Conservation (phyloP, 2,329 filamentous ascomycete genomes). For the Albifimbria verrucaria region DNA sequence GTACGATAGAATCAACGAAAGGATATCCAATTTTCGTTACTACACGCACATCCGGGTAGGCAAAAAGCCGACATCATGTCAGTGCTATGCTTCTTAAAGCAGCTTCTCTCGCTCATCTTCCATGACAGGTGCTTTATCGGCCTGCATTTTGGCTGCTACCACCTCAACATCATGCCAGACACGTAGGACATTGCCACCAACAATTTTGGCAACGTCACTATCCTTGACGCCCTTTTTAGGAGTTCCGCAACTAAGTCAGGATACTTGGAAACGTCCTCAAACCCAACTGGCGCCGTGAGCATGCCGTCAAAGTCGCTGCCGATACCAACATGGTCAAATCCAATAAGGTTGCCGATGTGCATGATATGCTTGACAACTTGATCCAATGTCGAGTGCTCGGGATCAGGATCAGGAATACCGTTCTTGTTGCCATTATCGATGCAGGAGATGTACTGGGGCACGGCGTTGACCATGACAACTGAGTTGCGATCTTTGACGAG, state of each 20-base stretch:
- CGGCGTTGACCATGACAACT: constrained; percentile 89
- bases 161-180: constrained; percentile 80
- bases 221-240: constrained; percentile 72
- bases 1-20: neutral
- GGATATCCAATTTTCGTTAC: constrained; percentile 2
- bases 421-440: constrained; percentile 52
- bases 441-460: constrained; percentile 79
- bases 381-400: constrained; percentile 66
- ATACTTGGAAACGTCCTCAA: constrained; percentile 84
- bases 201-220: constrained; percentile 68
- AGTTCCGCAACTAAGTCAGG: constrained; percentile 75
- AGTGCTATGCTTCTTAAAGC: neutral
- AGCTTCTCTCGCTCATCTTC: constrained; percentile 44
- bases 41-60: too few species aligned
- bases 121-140: constrained; percentile 46
- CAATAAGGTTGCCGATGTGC: constrained; percentile 78
- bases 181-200: constrained; percentile 75
- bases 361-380: constrained; percentile 79
- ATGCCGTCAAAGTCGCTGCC: constrained; percentile 91
- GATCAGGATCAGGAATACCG: constrained; percentile 66
- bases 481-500: constrained; percentile 71
- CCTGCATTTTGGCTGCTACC: constrained; percentile 65
- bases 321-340: constrained; percentile 83
- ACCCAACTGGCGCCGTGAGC: constrained; percentile 59
- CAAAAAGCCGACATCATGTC: too few species aligned